These are phyloP conservation scores for Phaffia rhodozyma DNA, from an alignment of 1,284 basidiomycete species.

Conservation along the genomic window DNA sequence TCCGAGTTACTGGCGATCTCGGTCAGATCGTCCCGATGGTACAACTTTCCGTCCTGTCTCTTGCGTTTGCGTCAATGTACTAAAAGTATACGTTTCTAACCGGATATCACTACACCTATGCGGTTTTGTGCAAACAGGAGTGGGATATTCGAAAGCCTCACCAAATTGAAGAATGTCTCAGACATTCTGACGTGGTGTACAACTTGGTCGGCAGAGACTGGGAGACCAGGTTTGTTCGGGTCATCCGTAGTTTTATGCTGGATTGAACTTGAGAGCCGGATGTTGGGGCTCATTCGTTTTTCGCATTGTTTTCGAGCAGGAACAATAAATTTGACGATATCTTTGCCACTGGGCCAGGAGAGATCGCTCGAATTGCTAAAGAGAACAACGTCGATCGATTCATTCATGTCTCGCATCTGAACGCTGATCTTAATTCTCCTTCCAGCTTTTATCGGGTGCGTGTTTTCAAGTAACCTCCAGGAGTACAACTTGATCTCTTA, in stretches of 20 bases:
- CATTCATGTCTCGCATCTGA: slow-evolving; percentile 91
- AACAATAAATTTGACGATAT: slow-evolving; percentile 74
- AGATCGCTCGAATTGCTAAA: slow-evolving; percentile 70
- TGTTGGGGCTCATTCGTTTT: background rate
- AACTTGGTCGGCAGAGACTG: slow-evolving; percentile 82
- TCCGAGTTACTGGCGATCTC: slow-evolving; percentile 90
- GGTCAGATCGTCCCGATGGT: slow-evolving; percentile 94
- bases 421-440: slow-evolving; percentile 65
- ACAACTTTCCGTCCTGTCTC: slow-evolving; percentile 25
- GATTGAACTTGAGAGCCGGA: background rate
- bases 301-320: slow-evolving; percentile 37
- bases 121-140: slow-evolving; percentile 47
- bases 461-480: background rate
- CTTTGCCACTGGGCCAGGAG: slow-evolving; percentile 62
- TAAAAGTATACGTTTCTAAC: background rate
- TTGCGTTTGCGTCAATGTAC: background rate
- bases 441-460: slow-evolving; percentile 63
- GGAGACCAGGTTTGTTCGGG: slow-evolving; percentile 62
- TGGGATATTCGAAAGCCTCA: slow-evolving; percentile 81
- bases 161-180: slow-evolving; percentile 85
- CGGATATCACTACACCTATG: slow-evolving; percentile 9
- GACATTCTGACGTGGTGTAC: slow-evolving; percentile 96
- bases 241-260: background rate
- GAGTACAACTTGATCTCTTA: background rate
- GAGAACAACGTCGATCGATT: slow-evolving; percentile 69